A percentile compares a stretch with the other conserved stretches of the same genome.
phyloP scores from a whole-genome alignment of 352 stramenopile species.

The Paralagenidium karlingii region DNA sequence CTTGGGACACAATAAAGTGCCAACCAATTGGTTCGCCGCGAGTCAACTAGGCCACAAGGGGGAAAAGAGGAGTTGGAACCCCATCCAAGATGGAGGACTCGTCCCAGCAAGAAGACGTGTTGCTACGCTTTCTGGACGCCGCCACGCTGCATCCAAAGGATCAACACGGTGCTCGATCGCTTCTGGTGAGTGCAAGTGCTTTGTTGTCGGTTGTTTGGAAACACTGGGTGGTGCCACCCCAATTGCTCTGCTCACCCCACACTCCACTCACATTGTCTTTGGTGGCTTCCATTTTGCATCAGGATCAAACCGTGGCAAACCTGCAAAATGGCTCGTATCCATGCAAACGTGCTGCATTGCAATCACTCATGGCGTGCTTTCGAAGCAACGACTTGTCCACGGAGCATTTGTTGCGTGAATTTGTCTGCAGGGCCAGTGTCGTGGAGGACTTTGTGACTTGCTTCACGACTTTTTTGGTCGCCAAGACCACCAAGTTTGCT shows the following conservation, averaged over 20 bases:
- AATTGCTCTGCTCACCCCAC: not conserved
- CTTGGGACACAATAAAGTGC: too few relatives aligned
- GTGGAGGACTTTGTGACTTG: constrained; percentile 30
- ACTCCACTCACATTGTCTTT: constrained; percentile 1
- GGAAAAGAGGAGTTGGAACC: too few relatives aligned
- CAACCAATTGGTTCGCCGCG: too few relatives aligned
- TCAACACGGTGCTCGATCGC: too few relatives aligned
- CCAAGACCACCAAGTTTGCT: constrained; percentile 19
- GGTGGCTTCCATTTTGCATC: not conserved
- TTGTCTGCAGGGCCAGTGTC: constrained; percentile 20
- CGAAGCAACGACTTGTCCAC: constrained; percentile 41
- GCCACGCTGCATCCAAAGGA: constrained; percentile 34
- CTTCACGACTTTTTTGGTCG: constrained; percentile 32
- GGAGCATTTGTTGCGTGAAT: constrained; percentile 32
- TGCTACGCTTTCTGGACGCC: constrained; percentile 42
- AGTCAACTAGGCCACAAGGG: too few relatives aligned
- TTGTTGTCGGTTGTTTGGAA: too few relatives aligned
- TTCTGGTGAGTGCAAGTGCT: too few relatives aligned
- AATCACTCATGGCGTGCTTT: constrained; percentile 36
- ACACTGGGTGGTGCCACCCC: too few relatives aligned
- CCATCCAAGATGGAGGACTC: too few relatives aligned
- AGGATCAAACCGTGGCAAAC: constrained; percentile 48
- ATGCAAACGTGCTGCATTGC: constrained; percentile 49
- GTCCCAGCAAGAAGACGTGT: constrained; percentile 45
- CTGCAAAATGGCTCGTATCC: constrained; percentile 26